Percentiles rank a stretch among this genome's conserved stretches.
These are phyloP conservation scores for Neurospora sp. DNA, from an alignment of 495 filamentous ascomycete genomes.

Conservation along the genomic window DNA sequence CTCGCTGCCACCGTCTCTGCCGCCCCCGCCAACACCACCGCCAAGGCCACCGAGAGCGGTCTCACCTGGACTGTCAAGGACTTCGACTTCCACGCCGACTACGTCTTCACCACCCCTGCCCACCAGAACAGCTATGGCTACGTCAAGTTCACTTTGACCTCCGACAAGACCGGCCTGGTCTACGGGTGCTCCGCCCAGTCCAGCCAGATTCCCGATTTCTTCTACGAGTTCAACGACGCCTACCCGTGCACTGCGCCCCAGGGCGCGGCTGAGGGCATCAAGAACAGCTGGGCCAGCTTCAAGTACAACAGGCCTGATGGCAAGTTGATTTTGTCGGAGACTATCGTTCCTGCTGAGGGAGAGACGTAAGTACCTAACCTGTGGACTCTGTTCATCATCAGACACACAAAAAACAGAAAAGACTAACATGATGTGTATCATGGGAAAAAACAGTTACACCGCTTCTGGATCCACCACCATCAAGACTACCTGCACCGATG, in stretches of 20 bases:
- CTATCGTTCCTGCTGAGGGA: conserved; percentile 15
- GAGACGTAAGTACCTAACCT: conserved; percentile 24
- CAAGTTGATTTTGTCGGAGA: conserved; percentile 28
- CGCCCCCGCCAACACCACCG: neutral
- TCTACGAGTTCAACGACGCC: too few relatives aligned
- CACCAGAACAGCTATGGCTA: conserved; percentile 9
- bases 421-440: conserved; percentile 1
- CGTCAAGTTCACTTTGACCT: conserved; percentile 23
- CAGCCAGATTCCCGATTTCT: conserved; percentile 24
- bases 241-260: conserved; percentile 16
- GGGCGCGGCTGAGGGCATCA: neutral
- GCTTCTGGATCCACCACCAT: conserved; percentile 24
- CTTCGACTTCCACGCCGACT: conserved; percentile 7
- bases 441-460: conserved; percentile 24
- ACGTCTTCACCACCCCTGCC: conserved; percentile 5
- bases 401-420: neutral
- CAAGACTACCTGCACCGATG: conserved; percentile 26
- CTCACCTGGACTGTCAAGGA: conserved; percentile 1
- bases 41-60: neutral
- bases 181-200: conserved; percentile 21
- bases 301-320: conserved; percentile 23
- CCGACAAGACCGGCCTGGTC: conserved; percentile 9
- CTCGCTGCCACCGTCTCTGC: neutral
- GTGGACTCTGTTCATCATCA: too few relatives aligned
- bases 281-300: conserved; percentile 17